phyloP scores from a whole-genome alignment of 192 early-diverging fungal genomes.

The Coemansia sp. region DNA sequence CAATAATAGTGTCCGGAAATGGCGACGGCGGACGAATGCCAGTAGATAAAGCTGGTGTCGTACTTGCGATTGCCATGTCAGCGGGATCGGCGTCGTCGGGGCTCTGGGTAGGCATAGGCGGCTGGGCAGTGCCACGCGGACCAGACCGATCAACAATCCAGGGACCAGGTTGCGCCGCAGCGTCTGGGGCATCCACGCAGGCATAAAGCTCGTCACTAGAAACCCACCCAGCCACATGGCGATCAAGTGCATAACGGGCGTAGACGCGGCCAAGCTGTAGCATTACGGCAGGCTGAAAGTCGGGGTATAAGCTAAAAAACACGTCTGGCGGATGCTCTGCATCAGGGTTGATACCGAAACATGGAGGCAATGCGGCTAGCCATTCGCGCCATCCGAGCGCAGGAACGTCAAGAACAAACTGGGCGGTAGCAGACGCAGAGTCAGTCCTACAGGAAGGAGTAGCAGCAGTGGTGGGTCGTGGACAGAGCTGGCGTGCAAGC shows the following conservation, averaged over 20 bases:
- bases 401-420: neutral
- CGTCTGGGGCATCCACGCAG: slow-evolving; percentile 17
- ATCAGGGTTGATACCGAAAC: neutral
- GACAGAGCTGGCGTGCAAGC: slow-evolving; percentile 1
- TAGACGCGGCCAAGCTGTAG: slow-evolving; percentile 18
- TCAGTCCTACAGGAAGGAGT: neutral
- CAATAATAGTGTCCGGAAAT: slow-evolving; percentile 20
- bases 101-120: neutral
- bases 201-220: slow-evolving; percentile 26
- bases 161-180: slow-evolving; percentile 6
- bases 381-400: slow-evolving; percentile 6
- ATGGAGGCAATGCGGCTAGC: slow-evolving; percentile 5
- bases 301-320: slow-evolving; percentile 18
- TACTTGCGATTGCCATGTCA: slow-evolving; percentile 7
- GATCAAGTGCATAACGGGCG: slow-evolving; percentile 37
- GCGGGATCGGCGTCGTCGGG: slow-evolving; percentile 4
- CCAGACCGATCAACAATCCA: slow-evolving; percentile 42
- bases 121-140: slow-evolving; percentile 22
- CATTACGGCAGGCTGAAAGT: slow-evolving; percentile 9
- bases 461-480: neutral
- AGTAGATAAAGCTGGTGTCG: neutral
- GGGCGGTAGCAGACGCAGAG: neutral
- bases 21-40: slow-evolving; percentile 19
- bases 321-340: slow-evolving; percentile 3
- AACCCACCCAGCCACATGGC: slow-evolving; percentile 23